Evolutionary conservation across 2,329 filamentous ascomycete species (phyloP).

Genomic region (Colletotrichum coccodes): DNA sequence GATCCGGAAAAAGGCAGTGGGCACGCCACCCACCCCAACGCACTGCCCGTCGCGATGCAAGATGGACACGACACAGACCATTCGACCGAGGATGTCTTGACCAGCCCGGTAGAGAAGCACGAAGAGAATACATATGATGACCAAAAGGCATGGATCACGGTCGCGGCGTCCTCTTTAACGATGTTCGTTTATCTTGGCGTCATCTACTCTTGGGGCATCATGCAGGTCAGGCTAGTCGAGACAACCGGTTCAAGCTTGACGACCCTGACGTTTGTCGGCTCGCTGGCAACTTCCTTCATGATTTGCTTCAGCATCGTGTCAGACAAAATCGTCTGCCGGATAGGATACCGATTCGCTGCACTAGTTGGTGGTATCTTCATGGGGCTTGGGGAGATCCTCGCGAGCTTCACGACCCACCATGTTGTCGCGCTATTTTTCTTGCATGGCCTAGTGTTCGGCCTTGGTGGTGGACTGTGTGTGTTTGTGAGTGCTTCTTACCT

Average conservation of each 20-base stretch:
- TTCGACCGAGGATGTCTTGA: neutral
- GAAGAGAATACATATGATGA: constrained; percentile 3
- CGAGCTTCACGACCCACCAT: constrained; percentile 37
- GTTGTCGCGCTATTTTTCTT: constrained; percentile 38
- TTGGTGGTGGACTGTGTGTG: constrained; percentile 39
- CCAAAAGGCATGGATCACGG: constrained; percentile 38
- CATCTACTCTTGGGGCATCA: constrained; percentile 41
- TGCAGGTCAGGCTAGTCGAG: constrained; percentile 38
- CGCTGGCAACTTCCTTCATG: constrained; percentile 41
- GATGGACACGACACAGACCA: constrained; percentile 5
- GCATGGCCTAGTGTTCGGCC: constrained; percentile 39
- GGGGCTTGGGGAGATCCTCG: constrained; percentile 40
- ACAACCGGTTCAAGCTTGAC: constrained; percentile 36
- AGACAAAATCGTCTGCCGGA: constrained; percentile 36
- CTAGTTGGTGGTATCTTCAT: constrained; percentile 38
- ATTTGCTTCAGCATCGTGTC: constrained; percentile 39
- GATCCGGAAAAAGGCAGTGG: constrained; percentile 10
- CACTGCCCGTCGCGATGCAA: neutral
- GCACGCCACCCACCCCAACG: neutral
- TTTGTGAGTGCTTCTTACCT: constrained; percentile 34
- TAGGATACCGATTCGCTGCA: constrained; percentile 37
- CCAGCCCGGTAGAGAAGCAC: neutral
- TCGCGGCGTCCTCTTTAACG: constrained; percentile 36
- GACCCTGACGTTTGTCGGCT: constrained; percentile 41
- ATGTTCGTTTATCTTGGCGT: constrained; percentile 42